These are phyloP conservation scores for Coccinonectria pachysandricola DNA, from an alignment of 2,329 filamentous ascomycete genomes.

Conservation along the genomic window DNA sequence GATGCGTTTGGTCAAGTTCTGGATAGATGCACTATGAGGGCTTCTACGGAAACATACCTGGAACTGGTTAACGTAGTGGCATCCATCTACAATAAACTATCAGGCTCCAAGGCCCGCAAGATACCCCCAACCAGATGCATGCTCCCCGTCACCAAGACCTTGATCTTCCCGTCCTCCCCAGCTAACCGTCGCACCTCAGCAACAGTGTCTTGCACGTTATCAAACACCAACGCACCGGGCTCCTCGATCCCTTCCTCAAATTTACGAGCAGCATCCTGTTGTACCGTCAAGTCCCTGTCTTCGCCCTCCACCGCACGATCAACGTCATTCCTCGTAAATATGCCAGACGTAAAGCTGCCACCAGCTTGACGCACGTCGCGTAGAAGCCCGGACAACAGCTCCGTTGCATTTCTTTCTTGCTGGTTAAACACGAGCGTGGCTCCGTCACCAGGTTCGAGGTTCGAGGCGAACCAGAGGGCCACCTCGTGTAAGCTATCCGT, in stretches of 20 bases:
- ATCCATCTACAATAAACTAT: conserved; percentile 22
- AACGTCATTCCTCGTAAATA: conserved; percentile 69
- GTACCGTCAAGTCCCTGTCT: conserved; percentile 46
- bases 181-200: conserved; percentile 37
- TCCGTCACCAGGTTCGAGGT: conserved; percentile 22
- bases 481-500: conserved; percentile 70
- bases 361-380: conserved; percentile 35
- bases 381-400: conserved; percentile 55
- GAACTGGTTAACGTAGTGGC: too few relatives aligned
- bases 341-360: conserved; percentile 55
- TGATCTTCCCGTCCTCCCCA: conserved; percentile 26
- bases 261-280: conserved; percentile 51
- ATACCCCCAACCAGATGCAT: conserved; percentile 75
- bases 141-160: conserved; percentile 71
- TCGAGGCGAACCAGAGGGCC: conserved; percentile 62
- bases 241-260: conserved; percentile 48
- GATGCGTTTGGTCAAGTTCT: too few relatives aligned
- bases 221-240: conserved; percentile 37
- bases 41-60: conserved; percentile 3
- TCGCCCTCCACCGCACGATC: conserved; percentile 17
- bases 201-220: conserved; percentile 65
- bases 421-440: conserved; percentile 80
- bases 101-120: conserved; percentile 56
- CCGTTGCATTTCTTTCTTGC: conserved; percentile 66
- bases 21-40: too few relatives aligned